Evolutionary conservation across 2,329 filamentous ascomycete species (phyloP).

Genomic region (Colletotrichum kahawae): DNA sequence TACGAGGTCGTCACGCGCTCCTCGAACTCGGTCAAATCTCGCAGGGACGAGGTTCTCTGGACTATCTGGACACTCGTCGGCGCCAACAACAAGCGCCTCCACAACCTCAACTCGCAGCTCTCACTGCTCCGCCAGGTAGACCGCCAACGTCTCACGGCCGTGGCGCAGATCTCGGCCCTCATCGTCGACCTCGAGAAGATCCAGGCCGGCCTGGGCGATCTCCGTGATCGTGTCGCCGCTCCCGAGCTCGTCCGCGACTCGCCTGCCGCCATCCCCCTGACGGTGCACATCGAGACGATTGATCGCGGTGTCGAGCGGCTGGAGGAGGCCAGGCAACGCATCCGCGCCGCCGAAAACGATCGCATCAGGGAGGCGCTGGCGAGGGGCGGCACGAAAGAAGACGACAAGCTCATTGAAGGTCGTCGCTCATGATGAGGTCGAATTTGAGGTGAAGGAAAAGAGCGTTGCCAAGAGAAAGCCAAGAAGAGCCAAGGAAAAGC

Average conservation of each 20-base stretch:
- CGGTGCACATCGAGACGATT: slow-evolving; percentile 78
- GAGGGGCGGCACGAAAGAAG: slow-evolving; percentile 45
- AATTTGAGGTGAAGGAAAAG: neutral
- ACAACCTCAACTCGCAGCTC: slow-evolving; percentile 68
- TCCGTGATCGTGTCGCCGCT: slow-evolving; percentile 72
- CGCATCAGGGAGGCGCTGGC: slow-evolving; percentile 57
- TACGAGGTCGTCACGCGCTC: slow-evolving; percentile 71
- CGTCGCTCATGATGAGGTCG: neutral
- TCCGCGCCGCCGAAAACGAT: slow-evolving; percentile 64
- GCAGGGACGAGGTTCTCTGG: slow-evolving; percentile 70
- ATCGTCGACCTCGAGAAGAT: slow-evolving; percentile 78
- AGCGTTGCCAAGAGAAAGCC: neutral
- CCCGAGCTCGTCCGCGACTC: slow-evolving; percentile 64
- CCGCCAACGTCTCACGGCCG: slow-evolving; percentile 67
- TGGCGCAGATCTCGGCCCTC: slow-evolving; percentile 71
- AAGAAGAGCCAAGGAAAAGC: neutral
- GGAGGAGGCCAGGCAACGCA: slow-evolving; percentile 65
- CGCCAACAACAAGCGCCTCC: slow-evolving; percentile 65
- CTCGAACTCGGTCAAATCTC: slow-evolving; percentile 59
- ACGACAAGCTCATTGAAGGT: slow-evolving; percentile 47
- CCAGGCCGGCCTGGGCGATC: slow-evolving; percentile 70
- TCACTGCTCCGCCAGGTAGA: slow-evolving; percentile 69
- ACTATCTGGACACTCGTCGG: slow-evolving; percentile 78
- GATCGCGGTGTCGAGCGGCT: slow-evolving; percentile 74
- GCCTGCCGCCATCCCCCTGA: slow-evolving; percentile 61